Percentiles rank a stretch among this genome's conserved stretches.
phyloP scores from a whole-genome alignment of 1,284 basidiomycete species.

The Ceratobasidium theobromae region DNA sequence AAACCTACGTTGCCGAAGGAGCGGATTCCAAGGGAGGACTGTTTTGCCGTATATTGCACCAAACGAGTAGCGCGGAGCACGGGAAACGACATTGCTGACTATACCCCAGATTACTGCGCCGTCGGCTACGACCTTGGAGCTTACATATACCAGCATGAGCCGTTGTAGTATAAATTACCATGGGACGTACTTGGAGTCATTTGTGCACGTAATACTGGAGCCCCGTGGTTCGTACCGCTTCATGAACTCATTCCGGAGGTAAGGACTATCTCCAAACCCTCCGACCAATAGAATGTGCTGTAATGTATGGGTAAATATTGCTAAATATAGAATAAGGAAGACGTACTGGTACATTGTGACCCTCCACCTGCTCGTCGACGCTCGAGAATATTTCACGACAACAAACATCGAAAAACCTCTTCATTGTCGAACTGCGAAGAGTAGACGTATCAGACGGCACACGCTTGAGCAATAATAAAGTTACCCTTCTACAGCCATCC shows the following conservation, averaged over 20 bases:
- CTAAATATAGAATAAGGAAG: neutral
- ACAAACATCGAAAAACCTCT: constrained; percentile 22
- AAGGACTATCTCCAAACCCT: constrained; percentile 30
- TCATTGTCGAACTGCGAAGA: neutral
- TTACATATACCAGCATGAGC: neutral
- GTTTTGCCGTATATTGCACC: neutral
- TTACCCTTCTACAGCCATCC: constrained; percentile 3
- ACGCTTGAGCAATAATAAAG: neutral
- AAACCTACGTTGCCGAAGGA: neutral
- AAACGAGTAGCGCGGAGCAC: constrained; percentile 4
- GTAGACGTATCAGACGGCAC: neutral
- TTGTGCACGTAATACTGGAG: neutral
- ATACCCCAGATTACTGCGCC: constrained; percentile 1
- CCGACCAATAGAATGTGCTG: constrained; percentile 31
- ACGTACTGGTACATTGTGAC: neutral
- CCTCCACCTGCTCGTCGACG: constrained; percentile 2
- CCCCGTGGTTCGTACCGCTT: neutral
- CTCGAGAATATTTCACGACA: neutral
- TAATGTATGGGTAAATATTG: neutral
- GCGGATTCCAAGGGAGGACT: neutral
- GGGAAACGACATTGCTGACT: neutral
- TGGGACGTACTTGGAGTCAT: constrained; percentile 19
- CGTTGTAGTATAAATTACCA: too few species aligned
- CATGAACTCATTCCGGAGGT: constrained; percentile 5
- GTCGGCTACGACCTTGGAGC: constrained; percentile 5